phyloP scores from a whole-genome alignment of 805 yeast genomes.

The Cyberlindnera samutprakarnensis region DNA sequence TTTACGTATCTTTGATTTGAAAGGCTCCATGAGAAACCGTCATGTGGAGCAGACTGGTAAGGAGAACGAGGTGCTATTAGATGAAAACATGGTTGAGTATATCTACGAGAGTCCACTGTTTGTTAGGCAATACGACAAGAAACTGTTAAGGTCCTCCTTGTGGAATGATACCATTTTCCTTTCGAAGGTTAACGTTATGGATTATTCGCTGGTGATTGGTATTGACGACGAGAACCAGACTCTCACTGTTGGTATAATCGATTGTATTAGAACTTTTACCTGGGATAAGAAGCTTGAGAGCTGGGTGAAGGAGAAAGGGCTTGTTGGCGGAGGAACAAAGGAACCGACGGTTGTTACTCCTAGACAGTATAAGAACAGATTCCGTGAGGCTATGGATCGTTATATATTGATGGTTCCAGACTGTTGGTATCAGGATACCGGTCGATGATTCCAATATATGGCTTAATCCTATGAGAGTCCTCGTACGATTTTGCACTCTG shows the following conservation, averaged over 20 bases:
- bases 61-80: conserved; percentile 88
- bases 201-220: conserved; percentile 91
- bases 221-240: conserved; percentile 63
- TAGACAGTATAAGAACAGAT: conserved; percentile 86
- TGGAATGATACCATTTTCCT: conserved; percentile 94
- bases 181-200: conserved; percentile 98
- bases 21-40: conserved; percentile 96
- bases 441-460: no score
- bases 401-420: conserved; percentile 94
- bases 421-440: conserved; percentile 32
- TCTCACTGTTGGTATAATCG: conserved; percentile 87
- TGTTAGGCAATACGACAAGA: conserved; percentile 87
- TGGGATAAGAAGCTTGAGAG: conserved; percentile 98
- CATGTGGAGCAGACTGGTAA: conserved; percentile 95
- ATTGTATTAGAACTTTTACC: conserved; percentile 90
- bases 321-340: conserved; percentile 81
- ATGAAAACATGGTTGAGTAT: conserved; percentile 97
- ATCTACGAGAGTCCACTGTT: conserved; percentile 94
- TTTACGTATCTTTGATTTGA: conserved; percentile 84
- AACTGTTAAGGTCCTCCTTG: conserved; percentile 74
- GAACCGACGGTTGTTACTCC: conserved; percentile 98
- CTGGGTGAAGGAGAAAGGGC: conserved; percentile 95
- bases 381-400: conserved; percentile 96
- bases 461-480: no score
- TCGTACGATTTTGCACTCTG: no score